These are phyloP conservation scores for Platanus orientalis DNA, from an alignment of 164 flowering plant species.

Conservation along the genomic window DNA sequence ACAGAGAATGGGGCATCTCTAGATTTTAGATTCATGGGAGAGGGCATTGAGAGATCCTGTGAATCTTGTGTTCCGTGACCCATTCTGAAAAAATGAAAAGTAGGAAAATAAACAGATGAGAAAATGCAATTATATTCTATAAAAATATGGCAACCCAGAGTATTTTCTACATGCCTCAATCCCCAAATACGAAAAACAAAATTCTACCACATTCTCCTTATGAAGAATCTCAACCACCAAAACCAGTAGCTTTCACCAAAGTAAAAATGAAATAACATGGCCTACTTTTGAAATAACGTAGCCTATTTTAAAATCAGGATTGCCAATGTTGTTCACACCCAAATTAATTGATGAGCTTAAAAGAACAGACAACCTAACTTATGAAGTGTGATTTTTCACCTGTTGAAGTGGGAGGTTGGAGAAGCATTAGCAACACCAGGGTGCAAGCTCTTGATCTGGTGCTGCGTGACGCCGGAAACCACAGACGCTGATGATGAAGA, in stretches of 20 bases:
- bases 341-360: too few species aligned
- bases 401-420: slow-evolving; percentile 26
- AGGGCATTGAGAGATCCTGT: slow-evolving; percentile 37
- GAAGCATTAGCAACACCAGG: slow-evolving; percentile 30
- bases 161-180: too few species aligned
- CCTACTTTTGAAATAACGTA: neutral
- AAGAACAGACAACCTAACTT: neutral
- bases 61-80: slow-evolving; percentile 34
- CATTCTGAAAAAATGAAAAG: too few species aligned
- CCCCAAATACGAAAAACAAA: too few species aligned
- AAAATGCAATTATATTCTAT: too few species aligned
- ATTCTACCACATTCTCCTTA: slow-evolving; percentile 30
- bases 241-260: slow-evolving; percentile 24
- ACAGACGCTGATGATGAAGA: slow-evolving; percentile 30
- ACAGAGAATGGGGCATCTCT: too few species aligned
- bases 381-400: slow-evolving; percentile 28
- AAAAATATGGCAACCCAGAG: too few species aligned
- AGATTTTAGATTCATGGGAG: slow-evolving; percentile 35
- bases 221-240: slow-evolving; percentile 18
- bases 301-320: neutral
- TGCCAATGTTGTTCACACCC: too few species aligned
- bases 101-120: too few species aligned
- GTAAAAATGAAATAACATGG: neutral
- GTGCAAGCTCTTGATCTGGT: slow-evolving; percentile 42
- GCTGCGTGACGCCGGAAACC: slow-evolving; percentile 31